Evolutionary conservation across 139 green algal genomes (phyloP).

Genomic region (Tetratostichococcus sp.): DNA sequence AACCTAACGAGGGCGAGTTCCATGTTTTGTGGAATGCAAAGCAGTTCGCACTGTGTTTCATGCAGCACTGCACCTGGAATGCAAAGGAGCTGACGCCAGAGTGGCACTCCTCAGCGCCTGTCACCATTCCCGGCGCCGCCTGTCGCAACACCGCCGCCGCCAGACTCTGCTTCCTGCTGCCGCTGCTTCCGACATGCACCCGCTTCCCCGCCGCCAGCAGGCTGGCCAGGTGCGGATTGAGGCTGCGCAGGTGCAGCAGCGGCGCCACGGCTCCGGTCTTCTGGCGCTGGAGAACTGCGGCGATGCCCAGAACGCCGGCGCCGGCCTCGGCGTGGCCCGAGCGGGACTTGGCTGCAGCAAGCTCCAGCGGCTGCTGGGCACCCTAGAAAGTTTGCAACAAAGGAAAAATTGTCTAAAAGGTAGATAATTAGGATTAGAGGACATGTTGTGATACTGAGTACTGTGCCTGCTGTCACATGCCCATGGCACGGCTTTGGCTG

Average conservation of each 20-base stretch:
- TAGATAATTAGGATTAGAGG: too few species aligned
- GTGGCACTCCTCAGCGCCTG: not conserved
- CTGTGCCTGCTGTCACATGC: too few species aligned
- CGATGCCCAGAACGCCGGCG: slow-evolving; percentile 44
- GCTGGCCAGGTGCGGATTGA: slow-evolving; percentile 51
- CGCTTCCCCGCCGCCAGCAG: slow-evolving; percentile 4
- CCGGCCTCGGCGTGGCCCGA: slow-evolving; percentile 46
- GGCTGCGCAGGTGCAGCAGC: slow-evolving; percentile 35
- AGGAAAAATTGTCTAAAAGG: too few species aligned
- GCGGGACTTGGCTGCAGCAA: slow-evolving; percentile 21
- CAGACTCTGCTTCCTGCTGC: not conserved
- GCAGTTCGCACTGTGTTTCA: too few species aligned
- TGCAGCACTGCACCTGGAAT: slow-evolving; percentile 47
- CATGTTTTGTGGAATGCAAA: too few species aligned
- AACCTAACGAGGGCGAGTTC: too few species aligned
- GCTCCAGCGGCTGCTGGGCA: slow-evolving; percentile 24
- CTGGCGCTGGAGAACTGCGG: slow-evolving; percentile 10
- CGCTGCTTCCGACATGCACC: not conserved
- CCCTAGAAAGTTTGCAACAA: too few species aligned
- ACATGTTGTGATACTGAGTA: too few species aligned
- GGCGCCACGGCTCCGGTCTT: slow-evolving; percentile 7
- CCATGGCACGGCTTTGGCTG: too few species aligned
- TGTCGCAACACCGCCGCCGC: slow-evolving; percentile 18
- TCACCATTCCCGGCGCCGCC: not conserved
- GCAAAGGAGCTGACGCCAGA: slow-evolving; percentile 71